Evolutionary conservation across 345 rosid species (phyloP).

Genomic region (Aquilaria yunnanensis): DNA sequence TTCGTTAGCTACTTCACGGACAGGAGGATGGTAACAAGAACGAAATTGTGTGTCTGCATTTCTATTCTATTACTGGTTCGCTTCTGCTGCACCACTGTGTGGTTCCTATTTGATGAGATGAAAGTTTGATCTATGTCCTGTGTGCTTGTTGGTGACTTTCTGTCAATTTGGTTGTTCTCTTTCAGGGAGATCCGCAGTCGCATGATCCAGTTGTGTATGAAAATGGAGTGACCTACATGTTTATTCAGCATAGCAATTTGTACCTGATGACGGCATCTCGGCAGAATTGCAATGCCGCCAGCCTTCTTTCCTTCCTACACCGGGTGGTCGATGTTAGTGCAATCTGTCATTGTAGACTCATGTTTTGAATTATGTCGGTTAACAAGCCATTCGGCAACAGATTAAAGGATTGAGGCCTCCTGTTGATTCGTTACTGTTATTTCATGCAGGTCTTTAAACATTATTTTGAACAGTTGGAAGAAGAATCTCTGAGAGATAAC

Average conservation of each 20-base stretch:
- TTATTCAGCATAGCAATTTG: constrained; percentile 86
- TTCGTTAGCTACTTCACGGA: neutral
- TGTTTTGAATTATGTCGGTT: neutral
- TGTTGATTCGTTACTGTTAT: neutral
- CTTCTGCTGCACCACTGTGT: neutral
- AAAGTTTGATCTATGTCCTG: constrained; percentile 9
- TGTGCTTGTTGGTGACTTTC: neutral
- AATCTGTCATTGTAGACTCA: constrained; percentile 6
- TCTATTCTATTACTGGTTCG: neutral
- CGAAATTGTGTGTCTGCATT: neutral
- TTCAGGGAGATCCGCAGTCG: constrained; percentile 92
- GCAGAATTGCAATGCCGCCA: constrained; percentile 97
- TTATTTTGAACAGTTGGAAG: constrained; percentile 94
- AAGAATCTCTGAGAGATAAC: constrained; percentile 95
- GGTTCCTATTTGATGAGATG: neutral
- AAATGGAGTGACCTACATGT: constrained; percentile 91
- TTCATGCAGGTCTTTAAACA: constrained; percentile 83
- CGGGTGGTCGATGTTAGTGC: constrained; percentile 83
- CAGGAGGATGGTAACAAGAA: too few species aligned
- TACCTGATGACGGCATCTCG: constrained; percentile 87
- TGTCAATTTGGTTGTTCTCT: constrained; percentile 8
- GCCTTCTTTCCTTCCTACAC: constrained; percentile 83
- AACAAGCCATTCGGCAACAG: neutral
- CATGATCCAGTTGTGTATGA: constrained; percentile 98
- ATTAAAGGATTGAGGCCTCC: neutral